Base-by-base conservation (phyloP, 169 alveolate genomes). In the Amoebophrya sp. region DNA sequence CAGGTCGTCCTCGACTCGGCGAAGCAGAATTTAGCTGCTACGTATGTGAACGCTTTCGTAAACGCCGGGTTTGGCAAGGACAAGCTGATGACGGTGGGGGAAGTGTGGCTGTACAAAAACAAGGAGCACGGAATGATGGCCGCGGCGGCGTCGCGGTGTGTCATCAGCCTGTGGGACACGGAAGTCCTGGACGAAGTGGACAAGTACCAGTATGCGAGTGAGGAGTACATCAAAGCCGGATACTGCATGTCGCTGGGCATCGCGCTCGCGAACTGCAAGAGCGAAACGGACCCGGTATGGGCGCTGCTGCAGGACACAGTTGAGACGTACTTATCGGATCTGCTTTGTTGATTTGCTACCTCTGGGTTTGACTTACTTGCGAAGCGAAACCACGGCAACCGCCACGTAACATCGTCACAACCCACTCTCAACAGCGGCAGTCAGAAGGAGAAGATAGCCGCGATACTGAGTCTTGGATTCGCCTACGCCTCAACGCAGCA, bases 401-500 rank as follows among this genome's bases (percentile, higher is more conserved):
- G n/a, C n/a, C n/a, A n/a, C n/a, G n/a, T n/a, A n/a, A n/a, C n/a
- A n/a, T n/a, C n/a, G 7, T 7, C 78, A 58, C 34, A 29, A 58
- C 34, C 4, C 7, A 23, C 78, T 16, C 78, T 13, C 7, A 58
- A 7, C 78, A 58, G 78, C 7, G 78, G 78, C 34, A 2, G 38
- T 4, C 78, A 58, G 78, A 58, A 58, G 78, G 78, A 58, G 78
- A 58, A 58, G 78, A 58, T 58, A 23, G 78, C 78, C 4, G 78
- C 78, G 7, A 58, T 58, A 13, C 42, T 88, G 42, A 87, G 99
- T 2, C 96, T 99, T 70, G 99, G 99, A 16, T 95, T 97, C 90
- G 99, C 99, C 13, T 98, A 98, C 92, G 99, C 99, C 29, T 99
- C 99, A 0, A 95, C 98, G 29, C 96, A 96, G 90, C 95, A 98